Evolutionary conservation across 371 early-diverging fungal species (phyloP), one percentile per base, ranked within the genome.

Genomic region (Lichtheimia hyalospora): DNA sequence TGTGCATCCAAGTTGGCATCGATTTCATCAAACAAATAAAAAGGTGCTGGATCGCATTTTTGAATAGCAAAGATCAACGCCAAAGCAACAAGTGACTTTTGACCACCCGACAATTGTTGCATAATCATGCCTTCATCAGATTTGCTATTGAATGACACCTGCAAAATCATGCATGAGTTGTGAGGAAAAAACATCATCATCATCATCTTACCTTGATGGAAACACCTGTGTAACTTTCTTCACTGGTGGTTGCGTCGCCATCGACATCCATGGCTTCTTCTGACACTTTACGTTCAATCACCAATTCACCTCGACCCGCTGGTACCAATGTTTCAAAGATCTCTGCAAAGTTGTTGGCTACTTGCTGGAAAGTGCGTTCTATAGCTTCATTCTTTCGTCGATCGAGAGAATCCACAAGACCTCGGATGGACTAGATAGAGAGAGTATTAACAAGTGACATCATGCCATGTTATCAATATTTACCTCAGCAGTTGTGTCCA

Each of bases 21-120:
- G 77, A 99, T 97, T 82, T 99, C 99, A 83, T 99, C 99, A 88
- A 99, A 98, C 62, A 99, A 81, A 74, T 99, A 99, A 73, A 99
- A 99, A 4, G 99, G 99, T 42, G 99, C 97, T 16, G 98, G 98
- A 65, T 99, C 99, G 71, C 96, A 95, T 63, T 89, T 86, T 77
- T 99, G 99, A 63, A 99, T 98, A 3, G 99, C 95, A 79, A 99
- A 98, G 50, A 99, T 98, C 41, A 99, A 79, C 10, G 97, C 95
- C 52, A 99, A 81, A 0, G 99, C 99, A 5, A 99, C 96, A 42
- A 99, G 84, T 25, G 98, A 95, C 70, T 99, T 99, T 82, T 99
- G 99, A 1, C 99, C 99, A 18, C 99, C 99, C 14, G 97, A 96
- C 16, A 99, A 80, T 76, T 96, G 97, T 60, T 92, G 89, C 96